Evolutionary conservation across 1,139 yeast genomes (phyloP), one percentile per base, ranked within the genome.

Genomic region (Debaryomycetaceae sp.): DNA sequence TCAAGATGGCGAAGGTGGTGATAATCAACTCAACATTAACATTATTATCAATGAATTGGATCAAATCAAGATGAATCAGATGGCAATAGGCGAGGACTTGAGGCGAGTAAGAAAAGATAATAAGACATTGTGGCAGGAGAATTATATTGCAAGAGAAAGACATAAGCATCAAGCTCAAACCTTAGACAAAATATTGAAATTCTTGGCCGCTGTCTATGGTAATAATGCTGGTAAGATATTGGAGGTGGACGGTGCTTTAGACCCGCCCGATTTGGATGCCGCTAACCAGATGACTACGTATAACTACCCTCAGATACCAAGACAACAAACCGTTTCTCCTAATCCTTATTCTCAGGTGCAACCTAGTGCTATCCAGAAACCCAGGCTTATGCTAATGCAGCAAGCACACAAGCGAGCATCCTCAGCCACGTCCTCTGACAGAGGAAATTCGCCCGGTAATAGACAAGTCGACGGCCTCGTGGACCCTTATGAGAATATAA

Each of bases 81-180:
- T 80, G 51, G 80, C 88, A 8, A 87, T 93, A 24, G 80, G 90
- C 4, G 95, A 90, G 52, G 98, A 93, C 58, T 71, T 93, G 47
- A 71, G 84, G 53, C 75, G 97, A 48, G 82, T 93, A 36, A 77
- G 91, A 50, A 84, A 84, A 52, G 99, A 95, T 59, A 93, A 93
- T 63, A 91, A 89, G 60, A 68, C 89, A 54, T 69, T 93, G 43
- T 93, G 99, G 99, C 83, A 84, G 48, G 99, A 93, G 60, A 85
- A 89, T 58, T 83, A 77, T 57, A 69, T 84, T 45, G 85, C 95
- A 5, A 73, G 97, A 45, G 97, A 93, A 60, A 80, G 95, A 49
- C 88, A 90, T 61, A 81, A 84, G 52, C 76, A 84, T 37, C 99
- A 93, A 60, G 83, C 91, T 34, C 91, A 87, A 51, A 89, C 97